A percentile compares a stretch with the other conserved stretches of the same genome.
phyloP scores from a whole-genome alignment of 441 rosid genomes.

The Adansonia gregorii region DNA sequence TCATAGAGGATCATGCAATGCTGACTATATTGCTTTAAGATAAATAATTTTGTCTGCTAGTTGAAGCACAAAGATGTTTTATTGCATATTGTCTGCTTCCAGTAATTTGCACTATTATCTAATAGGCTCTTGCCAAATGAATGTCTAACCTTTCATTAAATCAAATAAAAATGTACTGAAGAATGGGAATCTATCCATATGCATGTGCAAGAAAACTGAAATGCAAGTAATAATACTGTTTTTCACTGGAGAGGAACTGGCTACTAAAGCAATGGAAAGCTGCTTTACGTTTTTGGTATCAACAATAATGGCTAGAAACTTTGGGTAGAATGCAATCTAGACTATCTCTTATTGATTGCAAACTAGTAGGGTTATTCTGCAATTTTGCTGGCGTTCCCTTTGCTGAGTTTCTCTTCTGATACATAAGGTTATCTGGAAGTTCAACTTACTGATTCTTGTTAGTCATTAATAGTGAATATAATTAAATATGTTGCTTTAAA shows the following conservation, averaged over 20 bases:
- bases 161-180: neutral
- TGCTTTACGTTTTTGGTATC: neutral
- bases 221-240: neutral
- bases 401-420: neutral
- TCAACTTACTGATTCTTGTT: neutral
- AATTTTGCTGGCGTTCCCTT: neutral
- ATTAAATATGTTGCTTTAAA: neutral
- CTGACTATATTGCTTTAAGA: neutral
- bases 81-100: neutral
- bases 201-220: neutral
- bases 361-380: neutral
- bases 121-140: neutral
- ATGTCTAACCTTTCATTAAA: neutral
- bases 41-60: neutral
- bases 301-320: neutral
- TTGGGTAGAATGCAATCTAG: constrained; percentile 15
- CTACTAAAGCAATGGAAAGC: neutral
- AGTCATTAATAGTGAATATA: neutral
- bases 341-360: constrained; percentile 1
- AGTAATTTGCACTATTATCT: neutral
- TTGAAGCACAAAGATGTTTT: neutral
- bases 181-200: neutral
- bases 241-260: neutral
- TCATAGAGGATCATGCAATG: neutral
- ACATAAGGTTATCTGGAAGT: neutral